Evolutionary conservation across 129 eudicot genomes (phyloP).

Genomic region (Pulicaria dysenterica): DNA sequence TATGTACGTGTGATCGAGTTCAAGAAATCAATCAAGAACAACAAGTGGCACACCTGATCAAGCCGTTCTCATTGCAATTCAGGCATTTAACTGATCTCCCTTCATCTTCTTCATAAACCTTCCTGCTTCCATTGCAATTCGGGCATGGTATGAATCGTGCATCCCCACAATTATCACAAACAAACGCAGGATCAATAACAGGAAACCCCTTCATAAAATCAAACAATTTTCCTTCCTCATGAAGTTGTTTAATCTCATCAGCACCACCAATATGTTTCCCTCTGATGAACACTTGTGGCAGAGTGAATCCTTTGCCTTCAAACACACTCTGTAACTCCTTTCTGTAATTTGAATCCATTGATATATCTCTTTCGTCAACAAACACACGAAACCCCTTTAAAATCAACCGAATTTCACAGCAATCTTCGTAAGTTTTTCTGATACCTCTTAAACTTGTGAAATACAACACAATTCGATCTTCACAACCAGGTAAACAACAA

Average conservation of each 20-base stretch:
- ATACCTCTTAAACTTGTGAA: conserved; percentile 92
- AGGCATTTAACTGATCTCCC: conserved; percentile 66
- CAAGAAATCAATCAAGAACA: conserved; percentile 50
- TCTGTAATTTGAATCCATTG: conserved; percentile 83
- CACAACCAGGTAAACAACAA: conserved; percentile 41
- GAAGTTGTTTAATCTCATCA: conserved; percentile 75
- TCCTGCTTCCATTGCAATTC: conserved; percentile 81
- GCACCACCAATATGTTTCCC: conserved; percentile 81
- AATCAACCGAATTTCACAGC: conserved; percentile 71
- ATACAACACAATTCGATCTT: conserved; percentile 75
- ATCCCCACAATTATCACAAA: conserved; percentile 84
- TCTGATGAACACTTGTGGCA: conserved; percentile 76
- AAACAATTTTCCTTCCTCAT: conserved; percentile 72
- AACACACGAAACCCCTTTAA: conserved; percentile 76
- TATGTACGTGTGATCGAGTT: conserved; percentile 21
- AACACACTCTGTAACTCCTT: conserved; percentile 68
- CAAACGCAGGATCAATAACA: conserved; percentile 44
- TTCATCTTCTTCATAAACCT: conserved; percentile 74
- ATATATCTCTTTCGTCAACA: conserved; percentile 85
- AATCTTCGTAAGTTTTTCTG: conserved; percentile 84
- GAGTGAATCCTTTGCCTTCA: conserved; percentile 56
- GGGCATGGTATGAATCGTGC: conserved; percentile 80
- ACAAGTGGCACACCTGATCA: conserved; percentile 76
- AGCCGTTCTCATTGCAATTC: conserved; percentile 86
- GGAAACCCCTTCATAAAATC: conserved; percentile 68